phyloP scores from a whole-genome alignment of 257 asterid genomes.

The Solanum neorickii region DNA sequence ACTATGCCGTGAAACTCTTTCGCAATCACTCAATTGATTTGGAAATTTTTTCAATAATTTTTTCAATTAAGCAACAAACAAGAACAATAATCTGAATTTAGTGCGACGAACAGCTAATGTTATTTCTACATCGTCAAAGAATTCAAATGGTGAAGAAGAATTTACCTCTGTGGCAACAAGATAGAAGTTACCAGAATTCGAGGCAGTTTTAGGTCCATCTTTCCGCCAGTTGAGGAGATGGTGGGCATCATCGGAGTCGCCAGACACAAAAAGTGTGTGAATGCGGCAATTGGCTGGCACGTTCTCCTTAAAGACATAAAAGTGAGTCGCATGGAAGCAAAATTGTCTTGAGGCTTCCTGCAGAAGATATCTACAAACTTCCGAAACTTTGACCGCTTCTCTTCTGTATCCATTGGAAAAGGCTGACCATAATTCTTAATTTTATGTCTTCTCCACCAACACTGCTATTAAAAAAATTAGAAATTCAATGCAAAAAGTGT shows the following conservation, averaged over 20 bases:
- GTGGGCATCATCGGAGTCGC: too few species aligned
- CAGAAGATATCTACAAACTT: constrained; percentile 78
- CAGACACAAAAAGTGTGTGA: too few species aligned
- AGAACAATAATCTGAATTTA: background rate
- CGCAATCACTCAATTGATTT: background rate
- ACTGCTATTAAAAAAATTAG: too few species aligned
- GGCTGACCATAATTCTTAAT: constrained; percentile 10
- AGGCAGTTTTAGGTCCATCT: constrained; percentile 58
- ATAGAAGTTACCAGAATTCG: constrained; percentile 70
- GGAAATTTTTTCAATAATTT: background rate
- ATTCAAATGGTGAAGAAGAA: background rate
- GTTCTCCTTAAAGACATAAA: constrained; percentile 85
- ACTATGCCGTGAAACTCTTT: background rate
- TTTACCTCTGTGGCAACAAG: constrained; percentile 69
- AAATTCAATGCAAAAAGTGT: too few species aligned
- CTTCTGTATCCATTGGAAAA: constrained; percentile 55
- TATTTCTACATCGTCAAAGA: background rate
- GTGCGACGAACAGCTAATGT: too few species aligned
- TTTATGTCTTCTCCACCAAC: constrained; percentile 26
- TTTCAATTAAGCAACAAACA: background rate
- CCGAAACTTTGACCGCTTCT: constrained; percentile 70
- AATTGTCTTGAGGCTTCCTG: constrained; percentile 51
- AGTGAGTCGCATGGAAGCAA: constrained; percentile 72
- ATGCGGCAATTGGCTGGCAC: constrained; percentile 58
- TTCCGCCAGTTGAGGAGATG: too few species aligned